A percentile compares a stretch with the other conserved stretches of the same genome.
phyloP scores from a whole-genome alignment of 176 grass and related monocot species.

The Oropetium thomaeum region DNA sequence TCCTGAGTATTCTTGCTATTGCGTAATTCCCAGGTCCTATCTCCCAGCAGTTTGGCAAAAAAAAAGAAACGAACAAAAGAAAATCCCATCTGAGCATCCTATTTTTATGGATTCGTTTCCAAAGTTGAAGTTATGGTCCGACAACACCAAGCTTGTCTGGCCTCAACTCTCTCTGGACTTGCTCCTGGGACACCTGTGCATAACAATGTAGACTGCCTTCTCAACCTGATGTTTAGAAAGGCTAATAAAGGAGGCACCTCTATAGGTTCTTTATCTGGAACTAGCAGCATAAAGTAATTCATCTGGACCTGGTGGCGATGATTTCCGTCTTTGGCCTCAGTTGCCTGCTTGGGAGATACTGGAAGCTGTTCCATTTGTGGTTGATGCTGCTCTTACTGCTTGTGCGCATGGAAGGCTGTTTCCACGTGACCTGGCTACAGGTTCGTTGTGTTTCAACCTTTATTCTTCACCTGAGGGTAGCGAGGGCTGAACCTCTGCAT shows the following conservation, averaged over 20 bases:
- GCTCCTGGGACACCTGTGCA: conserved; percentile 80
- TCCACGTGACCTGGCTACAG: conserved; percentile 92
- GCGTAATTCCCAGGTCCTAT: conserved; percentile 63
- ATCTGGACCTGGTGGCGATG: conserved; percentile 53
- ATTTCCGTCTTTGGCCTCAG: conserved; percentile 76
- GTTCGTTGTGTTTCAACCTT: conserved; percentile 40
- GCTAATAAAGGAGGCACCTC: conserved; percentile 66
- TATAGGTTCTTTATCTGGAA: conserved; percentile 66
- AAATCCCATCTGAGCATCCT: conserved; percentile 43
- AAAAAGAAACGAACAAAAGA: conserved; percentile 39
- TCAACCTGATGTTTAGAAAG: conserved; percentile 91
- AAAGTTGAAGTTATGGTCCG: conserved; percentile 87
- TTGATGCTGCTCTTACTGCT: conserved; percentile 95
- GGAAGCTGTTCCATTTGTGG: conserved; percentile 97
- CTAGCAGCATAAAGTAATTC: conserved; percentile 86
- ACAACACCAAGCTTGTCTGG: conserved; percentile 97
- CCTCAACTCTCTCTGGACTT: conserved; percentile 92
- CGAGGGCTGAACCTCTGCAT: background rate
- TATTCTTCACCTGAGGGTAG: conserved; percentile 20
- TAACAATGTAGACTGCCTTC: conserved; percentile 80
- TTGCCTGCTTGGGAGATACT: conserved; percentile 96
- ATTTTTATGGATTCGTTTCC: conserved; percentile 96
- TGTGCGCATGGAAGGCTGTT: conserved; percentile 90
- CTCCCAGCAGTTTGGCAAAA: conserved; percentile 29
- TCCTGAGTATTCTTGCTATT: conserved; percentile 87